These are phyloP conservation scores for Amanita fuliginea DNA, from an alignment of 768 basidiomycete genomes.

Conservation along the genomic window DNA sequence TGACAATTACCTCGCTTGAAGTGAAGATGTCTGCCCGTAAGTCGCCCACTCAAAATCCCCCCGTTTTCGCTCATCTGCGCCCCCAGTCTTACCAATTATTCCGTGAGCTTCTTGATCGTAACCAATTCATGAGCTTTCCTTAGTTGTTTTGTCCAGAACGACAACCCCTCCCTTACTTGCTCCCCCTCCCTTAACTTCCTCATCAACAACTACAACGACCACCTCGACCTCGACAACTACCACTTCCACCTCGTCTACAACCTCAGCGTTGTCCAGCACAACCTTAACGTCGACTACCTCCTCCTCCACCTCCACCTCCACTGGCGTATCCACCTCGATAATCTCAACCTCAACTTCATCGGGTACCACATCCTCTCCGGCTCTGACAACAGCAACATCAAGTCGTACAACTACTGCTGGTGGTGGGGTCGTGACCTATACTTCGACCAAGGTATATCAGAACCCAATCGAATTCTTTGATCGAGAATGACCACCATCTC, in stretches of 20 bases:
- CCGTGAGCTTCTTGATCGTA: too few relatives aligned
- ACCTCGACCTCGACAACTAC: neutral
- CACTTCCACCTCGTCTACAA: slow-evolving; percentile 5
- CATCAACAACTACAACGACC: slow-evolving; percentile 5
- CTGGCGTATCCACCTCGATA: neutral
- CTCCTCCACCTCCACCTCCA: slow-evolving; percentile 1
- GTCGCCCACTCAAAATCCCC: neutral
- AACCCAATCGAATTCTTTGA: neutral
- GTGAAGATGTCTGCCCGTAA: neutral
- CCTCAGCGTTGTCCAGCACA: slow-evolving; percentile 5
- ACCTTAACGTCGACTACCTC: slow-evolving; percentile 7
- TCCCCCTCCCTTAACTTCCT: slow-evolving; percentile 2
- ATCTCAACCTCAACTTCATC: slow-evolving; percentile 5
- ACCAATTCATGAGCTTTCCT: neutral
- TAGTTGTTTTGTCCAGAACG: neutral
- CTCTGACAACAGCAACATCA: slow-evolving; percentile 14
- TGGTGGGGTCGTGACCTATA: slow-evolving; percentile 11
- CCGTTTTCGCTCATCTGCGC: neutral
- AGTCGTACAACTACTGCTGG: slow-evolving; percentile 14
- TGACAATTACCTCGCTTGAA: too few relatives aligned
- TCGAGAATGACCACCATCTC: neutral
- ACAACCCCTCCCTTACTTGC: neutral
- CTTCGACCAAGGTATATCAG: slow-evolving; percentile 8
- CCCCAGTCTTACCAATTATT: neutral
- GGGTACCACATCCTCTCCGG: neutral